Conservation (phyloP, 768 basidiomycete genomes). For the Auriscalpium orientale region DNA sequence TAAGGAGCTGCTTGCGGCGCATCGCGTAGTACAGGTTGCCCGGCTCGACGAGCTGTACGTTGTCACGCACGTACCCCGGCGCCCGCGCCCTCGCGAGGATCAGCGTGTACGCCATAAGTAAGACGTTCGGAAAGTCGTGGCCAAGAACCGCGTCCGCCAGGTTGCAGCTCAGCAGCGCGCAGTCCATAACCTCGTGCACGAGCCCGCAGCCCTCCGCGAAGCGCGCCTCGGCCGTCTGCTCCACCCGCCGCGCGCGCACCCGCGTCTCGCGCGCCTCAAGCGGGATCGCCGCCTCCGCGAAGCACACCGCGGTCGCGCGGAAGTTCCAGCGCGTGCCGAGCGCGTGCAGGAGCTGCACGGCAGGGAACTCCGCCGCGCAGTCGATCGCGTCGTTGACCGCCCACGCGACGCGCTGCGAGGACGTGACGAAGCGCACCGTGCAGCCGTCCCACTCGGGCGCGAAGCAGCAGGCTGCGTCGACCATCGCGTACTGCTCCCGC, state of each 20-base stretch:
- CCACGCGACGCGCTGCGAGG: conserved; percentile 10
- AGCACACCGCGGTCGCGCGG: not conserved
- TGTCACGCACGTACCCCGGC: conserved; percentile 4
- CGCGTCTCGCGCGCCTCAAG: conserved; percentile 1
- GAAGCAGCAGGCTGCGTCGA: conserved; percentile 14
- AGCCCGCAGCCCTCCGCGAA: conserved; percentile 10
- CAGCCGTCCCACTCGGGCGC: conserved; percentile 8
- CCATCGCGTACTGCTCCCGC: conserved; percentile 11
- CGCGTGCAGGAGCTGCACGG: conserved; percentile 7
- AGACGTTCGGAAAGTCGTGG: conserved; percentile 5
- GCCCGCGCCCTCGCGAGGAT: not conserved
- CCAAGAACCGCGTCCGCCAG: not conserved
- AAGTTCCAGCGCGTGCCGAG: conserved; percentile 10
- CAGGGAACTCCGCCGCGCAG: conserved; percentile 1
- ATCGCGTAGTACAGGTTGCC: conserved; percentile 10
- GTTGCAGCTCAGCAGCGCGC: conserved; percentile 1
- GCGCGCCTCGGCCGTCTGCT: not conserved
- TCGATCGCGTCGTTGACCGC: conserved; percentile 6
- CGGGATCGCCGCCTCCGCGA: not conserved
- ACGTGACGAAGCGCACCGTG: conserved; percentile 7
- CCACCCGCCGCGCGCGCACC: not conserved
- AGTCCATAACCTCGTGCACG: conserved; percentile 6
- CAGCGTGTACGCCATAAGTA: conserved; percentile 6
- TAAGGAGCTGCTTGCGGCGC: not conserved
- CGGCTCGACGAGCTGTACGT: not conserved